Conservation (phyloP, 306 rosid species). For the Oemleria cerasiformis region DNA sequence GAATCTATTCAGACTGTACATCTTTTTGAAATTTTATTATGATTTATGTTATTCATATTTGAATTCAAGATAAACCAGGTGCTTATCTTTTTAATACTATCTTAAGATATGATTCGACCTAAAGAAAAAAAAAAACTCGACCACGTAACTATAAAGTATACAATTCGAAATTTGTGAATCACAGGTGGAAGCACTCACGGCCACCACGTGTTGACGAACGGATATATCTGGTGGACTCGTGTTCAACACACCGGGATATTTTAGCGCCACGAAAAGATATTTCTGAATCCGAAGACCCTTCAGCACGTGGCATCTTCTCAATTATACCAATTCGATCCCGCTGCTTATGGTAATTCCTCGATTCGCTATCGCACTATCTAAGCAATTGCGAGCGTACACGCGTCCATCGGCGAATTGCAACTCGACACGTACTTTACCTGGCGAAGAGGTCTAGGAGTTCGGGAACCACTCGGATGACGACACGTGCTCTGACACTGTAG, state of each 20-base stretch:
- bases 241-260: not conserved
- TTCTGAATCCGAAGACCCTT: slow-evolving; percentile 5
- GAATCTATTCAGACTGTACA: too few species aligned
- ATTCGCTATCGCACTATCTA: not conserved
- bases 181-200: slow-evolving; percentile 5
- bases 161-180: not conserved
- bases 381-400: slow-evolving; percentile 7
- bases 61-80: too few species aligned
- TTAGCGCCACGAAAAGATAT: slow-evolving; percentile 23
- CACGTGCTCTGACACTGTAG: not conserved
- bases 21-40: too few species aligned
- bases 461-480: not conserved
- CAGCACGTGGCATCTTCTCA: slow-evolving; percentile 29
- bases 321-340: not conserved
- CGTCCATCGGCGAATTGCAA: not conserved
- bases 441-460: not conserved
- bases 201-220: slow-evolving; percentile 24
- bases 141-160: slow-evolving; percentile 8
- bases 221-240: slow-evolving; percentile 1
- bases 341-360: not conserved
- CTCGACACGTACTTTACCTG: not conserved
- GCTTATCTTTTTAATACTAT: too few species aligned
- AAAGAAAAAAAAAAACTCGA: too few species aligned
- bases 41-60: too few species aligned
- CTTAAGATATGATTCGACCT: too few species aligned